Evolutionary conservation across 2,329 filamentous ascomycete genomes (phyloP).

Genomic region (Aureobasidium sp.): DNA sequence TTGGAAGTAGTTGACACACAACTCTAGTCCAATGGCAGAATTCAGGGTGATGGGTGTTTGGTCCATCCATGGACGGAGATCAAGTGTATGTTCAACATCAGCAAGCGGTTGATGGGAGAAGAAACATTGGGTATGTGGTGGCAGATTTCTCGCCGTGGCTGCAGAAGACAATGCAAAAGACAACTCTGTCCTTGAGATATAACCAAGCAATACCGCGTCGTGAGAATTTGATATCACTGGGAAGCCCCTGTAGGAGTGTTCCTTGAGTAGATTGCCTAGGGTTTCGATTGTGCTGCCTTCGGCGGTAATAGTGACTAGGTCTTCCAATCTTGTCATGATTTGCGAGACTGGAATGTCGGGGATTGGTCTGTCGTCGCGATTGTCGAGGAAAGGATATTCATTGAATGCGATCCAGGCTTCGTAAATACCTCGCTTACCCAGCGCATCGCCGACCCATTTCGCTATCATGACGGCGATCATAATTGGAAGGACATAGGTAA

Average conservation of each 20-base stretch:
- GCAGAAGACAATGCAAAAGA: constrained; percentile 67
- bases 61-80: constrained; percentile 96
- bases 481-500: constrained; percentile 94
- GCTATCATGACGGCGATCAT: constrained; percentile 98
- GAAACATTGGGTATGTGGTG: constrained; percentile 66
- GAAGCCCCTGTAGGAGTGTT: constrained; percentile 79
- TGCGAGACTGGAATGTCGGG: constrained; percentile 80
- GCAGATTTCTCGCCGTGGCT: constrained; percentile 46
- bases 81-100: constrained; percentile 68
- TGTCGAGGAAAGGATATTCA: constrained; percentile 91
- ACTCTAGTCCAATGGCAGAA: constrained; percentile 58
- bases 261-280: constrained; percentile 60
- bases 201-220: constrained; percentile 75
- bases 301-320: constrained; percentile 78
- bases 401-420: constrained; percentile 97
- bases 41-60: constrained; percentile 92
- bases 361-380: constrained; percentile 66
- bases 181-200: constrained; percentile 88
- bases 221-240: constrained; percentile 75
- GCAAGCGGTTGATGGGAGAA: constrained; percentile 78
- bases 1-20: constrained; percentile 91
- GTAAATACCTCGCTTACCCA: constrained; percentile 89
- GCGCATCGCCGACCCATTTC: constrained; percentile 96
- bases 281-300: constrained; percentile 68
- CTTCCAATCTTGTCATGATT: constrained; percentile 88